Conservation (phyloP, 73 alveolate genomes). For the Stentor roeselii region DNA sequence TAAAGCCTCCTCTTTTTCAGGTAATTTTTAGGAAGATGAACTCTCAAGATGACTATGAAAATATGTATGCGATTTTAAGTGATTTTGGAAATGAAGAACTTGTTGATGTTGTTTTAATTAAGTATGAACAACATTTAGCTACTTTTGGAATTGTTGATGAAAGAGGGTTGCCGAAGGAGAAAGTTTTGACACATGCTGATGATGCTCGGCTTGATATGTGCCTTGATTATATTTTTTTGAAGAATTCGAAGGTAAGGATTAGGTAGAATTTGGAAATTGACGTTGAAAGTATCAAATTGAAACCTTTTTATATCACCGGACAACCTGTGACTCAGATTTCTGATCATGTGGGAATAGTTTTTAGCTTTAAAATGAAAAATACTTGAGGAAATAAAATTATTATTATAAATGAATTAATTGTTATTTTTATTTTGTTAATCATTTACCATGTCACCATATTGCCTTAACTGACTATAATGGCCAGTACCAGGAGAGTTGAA, state of each 20-base stretch:
- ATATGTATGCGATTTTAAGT: not conserved
- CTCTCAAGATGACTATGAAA: conserved; percentile 1
- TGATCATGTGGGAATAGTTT: not conserved
- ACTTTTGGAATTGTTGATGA: conserved; percentile 14
- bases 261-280: not conserved
- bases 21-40: not conserved
- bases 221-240: conserved; percentile 5
- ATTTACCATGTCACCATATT: too few relatives aligned
- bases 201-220: not conserved
- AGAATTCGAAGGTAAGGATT: not conserved
- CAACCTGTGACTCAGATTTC: conserved; percentile 4
- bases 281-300: not conserved
- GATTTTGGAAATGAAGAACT: not conserved
- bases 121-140: not conserved
- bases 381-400: not conserved
- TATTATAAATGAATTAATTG: too few relatives aligned
- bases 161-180: not conserved
- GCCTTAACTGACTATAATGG: too few relatives aligned
- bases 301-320: not conserved
- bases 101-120: not conserved
- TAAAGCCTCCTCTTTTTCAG: not conserved
- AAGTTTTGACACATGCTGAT: not conserved
- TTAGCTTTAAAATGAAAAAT: not conserved
- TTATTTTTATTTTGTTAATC: too few relatives aligned
- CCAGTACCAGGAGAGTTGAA: not conserved